phyloP scores from a whole-genome alignment of 257 asterid species.

The Catharanthus roseus region DNA sequence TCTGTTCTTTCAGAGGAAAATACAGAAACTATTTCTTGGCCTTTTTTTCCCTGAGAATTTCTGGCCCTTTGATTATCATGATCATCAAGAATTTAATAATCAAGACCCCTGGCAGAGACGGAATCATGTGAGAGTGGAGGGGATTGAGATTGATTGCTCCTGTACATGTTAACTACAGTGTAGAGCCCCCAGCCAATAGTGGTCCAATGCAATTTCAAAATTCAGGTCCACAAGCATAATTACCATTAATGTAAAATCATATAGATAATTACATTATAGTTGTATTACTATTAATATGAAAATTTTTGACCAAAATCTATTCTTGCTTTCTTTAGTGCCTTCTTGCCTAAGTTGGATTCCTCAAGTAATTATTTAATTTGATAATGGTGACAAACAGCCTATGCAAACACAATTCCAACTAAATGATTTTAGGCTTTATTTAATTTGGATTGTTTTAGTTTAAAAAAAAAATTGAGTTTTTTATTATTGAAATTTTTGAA shows the following conservation, averaged over 20 bases:
- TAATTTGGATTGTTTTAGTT: too few species aligned
- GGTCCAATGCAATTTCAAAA: constrained; percentile 14
- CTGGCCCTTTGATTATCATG: too few species aligned
- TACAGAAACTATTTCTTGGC: too few species aligned
- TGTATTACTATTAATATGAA: not conserved
- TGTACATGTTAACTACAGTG: not conserved
- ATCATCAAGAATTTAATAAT: not conserved
- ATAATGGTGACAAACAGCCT: not conserved
- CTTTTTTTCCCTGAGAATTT: too few species aligned
- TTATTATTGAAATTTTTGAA: too few species aligned
- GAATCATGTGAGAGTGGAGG: not conserved
- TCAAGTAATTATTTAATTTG: not conserved
- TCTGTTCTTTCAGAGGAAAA: too few species aligned
- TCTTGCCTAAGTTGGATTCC: not conserved
- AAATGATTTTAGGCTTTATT: too few species aligned
- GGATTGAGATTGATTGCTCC: constrained; percentile 2
- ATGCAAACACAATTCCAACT: too few species aligned
- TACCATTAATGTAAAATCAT: not conserved
- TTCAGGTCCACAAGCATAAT: not conserved
- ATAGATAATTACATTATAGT: not conserved
- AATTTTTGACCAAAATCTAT: not conserved
- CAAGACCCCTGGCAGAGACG: not conserved
- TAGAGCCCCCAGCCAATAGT: not conserved
- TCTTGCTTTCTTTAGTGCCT: not conserved
- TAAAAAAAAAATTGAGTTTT: too few species aligned